Evolutionary conservation across 495 filamentous ascomycete genomes (phyloP), one percentile per base, ranked within the genome.

Genomic region (Penicillium longicatenatum): DNA sequence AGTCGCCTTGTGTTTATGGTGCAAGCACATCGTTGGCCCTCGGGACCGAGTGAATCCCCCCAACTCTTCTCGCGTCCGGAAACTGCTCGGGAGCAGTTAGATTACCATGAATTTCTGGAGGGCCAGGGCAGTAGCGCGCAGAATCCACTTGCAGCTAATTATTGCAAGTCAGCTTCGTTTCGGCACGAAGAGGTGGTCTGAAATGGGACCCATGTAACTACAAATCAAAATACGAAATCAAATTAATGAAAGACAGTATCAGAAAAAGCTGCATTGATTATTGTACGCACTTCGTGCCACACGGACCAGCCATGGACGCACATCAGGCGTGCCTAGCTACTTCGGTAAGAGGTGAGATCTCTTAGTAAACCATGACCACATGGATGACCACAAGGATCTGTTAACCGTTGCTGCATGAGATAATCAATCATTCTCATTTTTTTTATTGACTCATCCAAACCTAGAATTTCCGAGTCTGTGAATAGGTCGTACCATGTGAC

Each of bases 21-120:
- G 6, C 63, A 71, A 9, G 68, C 58, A 54, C 58, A 61, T 50
- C 47, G 37, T 20, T 51, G 50, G 17, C 50, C 46, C 47, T 47
- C 55, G 20, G 33, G 55, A 47, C 55, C 55, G 20, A 24, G 26
- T 31, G 47, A 57, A n/a, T 22, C 55, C n/a, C 42, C 43, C 3
- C 24, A 46, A 17, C 14, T 19, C 2, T 50, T 51, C 35, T n/a
- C 55, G 11, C 26, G 35, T 19, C 43, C 53, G 21, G 12, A 24
- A 4, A 35, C 12, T 20, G 39, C 35, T 7, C 21, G 29, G 7
- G 48, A 50, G 6, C 12, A 44, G 4, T 22, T 45, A 14, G 48
- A 57, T 31, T 57, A 57, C 45, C 55, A 57, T 26, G 39, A 47
- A 0, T 57, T 57, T 46, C 35, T 57, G 19, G 55, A 51, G 17